Base-by-base conservation (phyloP, 116 monocot species). In the Papilionanthe hybrid region DNA sequence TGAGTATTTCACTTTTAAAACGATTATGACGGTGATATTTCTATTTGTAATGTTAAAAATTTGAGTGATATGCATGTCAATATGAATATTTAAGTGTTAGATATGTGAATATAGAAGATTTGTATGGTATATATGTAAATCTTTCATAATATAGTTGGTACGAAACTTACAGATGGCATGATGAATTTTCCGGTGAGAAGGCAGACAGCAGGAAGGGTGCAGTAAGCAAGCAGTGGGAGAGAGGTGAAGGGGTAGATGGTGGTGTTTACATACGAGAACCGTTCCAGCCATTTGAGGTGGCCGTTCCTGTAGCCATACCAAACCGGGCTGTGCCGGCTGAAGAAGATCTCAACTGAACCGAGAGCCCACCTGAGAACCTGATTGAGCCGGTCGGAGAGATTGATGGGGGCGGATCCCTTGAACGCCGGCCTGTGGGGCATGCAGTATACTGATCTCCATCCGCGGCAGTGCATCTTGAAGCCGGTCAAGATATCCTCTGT, bases 401-500 rank as follows among this genome's bases (percentile, higher is more conserved):
- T 97, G 78, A 97, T 90, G 1, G 97, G 97, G 0, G 97, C 97
- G 0, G 97, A 92, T 8, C 97, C 97, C 79, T 97, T 98, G 90
- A 98, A 98, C 5, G 98, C 98, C 3, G 98, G 84, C 79, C 92
- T 85, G 79, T 90, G 85, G 0, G 97, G 97, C 94, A 94, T 94
- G 90, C 97, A 98, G 85, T 98, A 98, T 67, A 93, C 87, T 0
- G 94, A 94, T 45, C 94, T 60, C 98, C 97, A 97, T 17, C 97
- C 97, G 13, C 97, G 86, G 82, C 97, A 97, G 79, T 97, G 97
- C 97, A 97, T 97, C 91, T 97, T 97, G 88, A 97, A 97, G 3
- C 97, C 97, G 0, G 97, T 97, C 50, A 97, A 79, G 80, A 97
- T 97, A 58, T 94, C 97, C 85, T 97, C 97, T 48, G 97, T 97